Base-by-base conservation (phyloP, 1,284 basidiomycete genomes). In the Ganoderma meredithae region DNA sequence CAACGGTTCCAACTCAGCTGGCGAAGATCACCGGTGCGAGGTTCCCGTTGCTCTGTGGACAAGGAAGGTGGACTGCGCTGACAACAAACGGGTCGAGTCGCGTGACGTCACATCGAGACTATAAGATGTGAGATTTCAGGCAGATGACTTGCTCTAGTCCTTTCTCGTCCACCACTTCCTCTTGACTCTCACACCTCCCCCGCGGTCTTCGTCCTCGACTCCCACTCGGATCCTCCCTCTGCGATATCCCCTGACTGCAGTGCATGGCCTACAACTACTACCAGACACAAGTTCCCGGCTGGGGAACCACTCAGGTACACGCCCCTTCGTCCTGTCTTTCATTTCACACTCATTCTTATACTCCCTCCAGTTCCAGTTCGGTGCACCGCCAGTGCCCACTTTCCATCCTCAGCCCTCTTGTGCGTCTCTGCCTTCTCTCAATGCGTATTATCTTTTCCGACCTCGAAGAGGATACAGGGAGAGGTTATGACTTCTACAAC, bases 371-470 rank as follows among this genome's bases (percentile, higher is more conserved):
- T 84, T 85, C 73, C 84, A 85, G 73, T 86, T 89, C 70, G 82
- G 82, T 47, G 80, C 84, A 22, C 87, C 88, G 31, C 86, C 87
- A 0, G 73, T 81, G 33, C 85, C 88, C 9, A 76, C 74, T 52
- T 90, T 88, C 74, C 88, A 89, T 72, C 87, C 89, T 10, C 86
- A 87, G 66, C 82, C 88, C 47, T 81, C 83, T 65, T 90, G 89
- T 87, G 72, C 72, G 82, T 69, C 19, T 47, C 53, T 44, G 4
- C 9, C 39, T n/a, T 60, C 22, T 33, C 39, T 36, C 52, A 7
- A 60, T 59, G 58, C 58, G 58, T 22, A 41, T 60, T 22, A 60
- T 60, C 39, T 40, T 60, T 60, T 60, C 58, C 58, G 36, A 60
- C 33, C 58, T 60, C 10, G 58, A 60, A 15, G 58, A 60, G n/a